Percentiles rank a stretch among this genome's conserved stretches.
Conservation (phyloP, 495 filamentous ascomycete genomes). For the Penicillium paradoxum region DNA sequence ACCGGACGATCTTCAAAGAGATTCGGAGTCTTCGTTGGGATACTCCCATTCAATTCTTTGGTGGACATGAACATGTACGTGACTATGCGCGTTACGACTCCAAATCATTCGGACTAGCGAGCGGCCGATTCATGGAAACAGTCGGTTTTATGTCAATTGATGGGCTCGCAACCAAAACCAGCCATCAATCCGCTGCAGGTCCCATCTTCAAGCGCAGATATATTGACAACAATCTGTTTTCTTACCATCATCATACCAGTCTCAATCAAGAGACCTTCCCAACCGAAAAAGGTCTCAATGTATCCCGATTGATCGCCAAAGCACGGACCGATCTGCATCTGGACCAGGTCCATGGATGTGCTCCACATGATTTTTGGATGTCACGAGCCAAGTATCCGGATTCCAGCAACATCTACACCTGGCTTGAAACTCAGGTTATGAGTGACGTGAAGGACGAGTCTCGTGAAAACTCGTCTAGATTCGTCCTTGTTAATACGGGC, state of each 20-base stretch:
- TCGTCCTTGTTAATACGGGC: constrained; percentile 83
- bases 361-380: constrained; percentile 77
- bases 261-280: constrained; percentile 67
- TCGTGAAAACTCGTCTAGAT: constrained; percentile 48
- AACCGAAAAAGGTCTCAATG: constrained; percentile 70
- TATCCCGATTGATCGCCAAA: constrained; percentile 63
- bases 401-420: constrained; percentile 69
- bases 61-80: constrained; percentile 85
- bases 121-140: constrained; percentile 97
- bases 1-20: constrained; percentile 65
- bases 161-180: constrained; percentile 48
- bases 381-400: constrained; percentile 66
- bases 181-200: constrained; percentile 29
- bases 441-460: constrained; percentile 53
- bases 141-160: constrained; percentile 89
- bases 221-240: constrained; percentile 91
- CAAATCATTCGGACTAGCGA: constrained; percentile 76
- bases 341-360: constrained; percentile 73
- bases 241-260: constrained; percentile 75
- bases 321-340: constrained; percentile 67
- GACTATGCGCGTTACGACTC: constrained; percentile 79
- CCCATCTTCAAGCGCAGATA: constrained; percentile 72
- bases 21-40: constrained; percentile 74
- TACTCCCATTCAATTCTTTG: constrained; percentile 88
- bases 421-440: constrained; percentile 70